Percentiles rank a stretch among this genome's conserved stretches.
These are phyloP conservation scores for Saccharomycopsis synnaedendra DNA, from an alignment of 805 yeast genomes.

Conservation along the genomic window DNA sequence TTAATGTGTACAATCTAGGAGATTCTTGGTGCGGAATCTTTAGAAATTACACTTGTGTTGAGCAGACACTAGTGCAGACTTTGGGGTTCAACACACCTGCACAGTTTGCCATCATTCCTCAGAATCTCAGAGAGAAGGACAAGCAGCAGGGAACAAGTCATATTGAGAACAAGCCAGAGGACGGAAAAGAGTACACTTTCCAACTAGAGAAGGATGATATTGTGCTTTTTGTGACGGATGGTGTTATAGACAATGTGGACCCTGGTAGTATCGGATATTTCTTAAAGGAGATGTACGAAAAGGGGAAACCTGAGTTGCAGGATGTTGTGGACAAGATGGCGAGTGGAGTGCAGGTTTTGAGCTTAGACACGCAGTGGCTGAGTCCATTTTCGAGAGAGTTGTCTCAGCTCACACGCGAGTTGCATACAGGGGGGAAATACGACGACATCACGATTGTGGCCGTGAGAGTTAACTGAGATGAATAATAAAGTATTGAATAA, in stretches of 20 bases:
- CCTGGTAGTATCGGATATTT: constrained; percentile 61
- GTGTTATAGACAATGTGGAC: constrained; percentile 77
- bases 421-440: constrained; percentile 84
- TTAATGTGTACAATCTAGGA: constrained; percentile 74
- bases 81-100: constrained; percentile 88
- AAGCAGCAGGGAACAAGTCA: constrained; percentile 45
- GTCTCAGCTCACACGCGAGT: constrained; percentile 50
- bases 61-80: constrained; percentile 66
- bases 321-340: constrained; percentile 47
- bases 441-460: constrained; percentile 86
- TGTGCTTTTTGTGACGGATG: constrained; percentile 84
- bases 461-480: constrained; percentile 40
- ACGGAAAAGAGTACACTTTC: constrained; percentile 57
- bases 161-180: constrained; percentile 58
- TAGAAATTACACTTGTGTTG: constrained; percentile 47
- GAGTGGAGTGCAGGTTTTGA: constrained; percentile 50
- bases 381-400: constrained; percentile 81
- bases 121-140: constrained; percentile 41
- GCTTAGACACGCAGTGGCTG: constrained; percentile 63
- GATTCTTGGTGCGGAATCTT: constrained; percentile 93
- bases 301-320: constrained; percentile 25
- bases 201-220: constrained; percentile 63
- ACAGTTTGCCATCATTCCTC: constrained; percentile 79
- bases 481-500: too few species aligned
- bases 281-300: constrained; percentile 23